These are phyloP conservation scores for Tolypocladium ophioglossoides DNA, from an alignment of 2,329 filamentous ascomycete species.

Conservation along the genomic window DNA sequence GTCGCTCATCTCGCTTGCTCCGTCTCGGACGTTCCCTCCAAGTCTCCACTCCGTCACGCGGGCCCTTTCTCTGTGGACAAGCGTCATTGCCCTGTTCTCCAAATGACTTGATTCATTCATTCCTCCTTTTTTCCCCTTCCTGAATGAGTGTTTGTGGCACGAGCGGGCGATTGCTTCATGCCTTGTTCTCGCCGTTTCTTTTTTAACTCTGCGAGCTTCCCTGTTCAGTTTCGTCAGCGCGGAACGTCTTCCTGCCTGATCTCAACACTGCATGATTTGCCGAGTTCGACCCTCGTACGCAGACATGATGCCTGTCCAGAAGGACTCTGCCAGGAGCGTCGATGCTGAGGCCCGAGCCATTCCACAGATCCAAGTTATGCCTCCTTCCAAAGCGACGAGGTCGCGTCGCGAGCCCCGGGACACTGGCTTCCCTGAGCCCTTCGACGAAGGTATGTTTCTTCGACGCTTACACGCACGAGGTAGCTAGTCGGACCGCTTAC, in stretches of 20 bases:
- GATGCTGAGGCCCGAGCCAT: constrained; percentile 1
- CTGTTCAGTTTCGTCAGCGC: not conserved
- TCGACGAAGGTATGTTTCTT: constrained; percentile 30
- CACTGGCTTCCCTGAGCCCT: constrained; percentile 42
- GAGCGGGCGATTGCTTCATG: not conserved
- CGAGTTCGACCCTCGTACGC: not conserved
- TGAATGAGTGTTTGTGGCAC: not conserved
- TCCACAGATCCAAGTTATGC: constrained; percentile 17
- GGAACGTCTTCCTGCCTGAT: not conserved
- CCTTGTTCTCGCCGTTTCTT: not conserved
- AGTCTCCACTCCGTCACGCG: not conserved
- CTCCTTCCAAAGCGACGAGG: constrained; percentile 11
- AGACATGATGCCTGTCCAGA: constrained; percentile 2
- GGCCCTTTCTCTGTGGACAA: not conserved
- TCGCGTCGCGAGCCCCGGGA: constrained; percentile 21
- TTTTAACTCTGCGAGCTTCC: not conserved
- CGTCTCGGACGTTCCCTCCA: not conserved
- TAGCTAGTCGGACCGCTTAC: constrained; percentile 2
- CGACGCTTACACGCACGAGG: not conserved
- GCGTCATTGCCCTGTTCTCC: constrained; percentile 1
- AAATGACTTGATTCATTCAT: not conserved
- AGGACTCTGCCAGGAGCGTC: not conserved
- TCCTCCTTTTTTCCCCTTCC: not conserved
- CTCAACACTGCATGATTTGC: not conserved
- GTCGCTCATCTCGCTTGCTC: not conserved